Evolutionary conservation across 352 stramenopile species (phyloP), one percentile per base, ranked within the genome.

Genomic region (Phytophthora hybrid): DNA sequence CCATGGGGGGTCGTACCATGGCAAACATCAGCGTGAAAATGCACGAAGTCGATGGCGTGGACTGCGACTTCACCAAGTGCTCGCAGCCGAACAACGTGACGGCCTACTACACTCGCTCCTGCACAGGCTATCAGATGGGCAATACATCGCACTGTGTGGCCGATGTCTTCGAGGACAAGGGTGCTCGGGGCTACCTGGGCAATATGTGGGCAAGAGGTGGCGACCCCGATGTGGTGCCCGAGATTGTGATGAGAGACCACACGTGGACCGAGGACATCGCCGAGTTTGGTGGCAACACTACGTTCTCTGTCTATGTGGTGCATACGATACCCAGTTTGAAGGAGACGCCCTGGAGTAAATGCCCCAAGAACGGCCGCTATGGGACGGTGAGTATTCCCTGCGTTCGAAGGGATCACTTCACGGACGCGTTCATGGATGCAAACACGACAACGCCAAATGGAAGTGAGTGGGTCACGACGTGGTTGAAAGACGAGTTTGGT

Each of bases 81-180:
- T 56, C 47, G 0, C 71, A 83, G n/a, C 81, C 74, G 0, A 68
- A 78, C 47, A 51, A 13, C 2, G 21, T 37, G 8, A 31, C 21
- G 1, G 59, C 66, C 3, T 71, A 69, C 62, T 67, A 68, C 56
- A 63, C 66, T 14, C 19, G 69, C 1, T 73, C 49, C 13, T 88
- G 79, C 34, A 76, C 68, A 1, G 79, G 76, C 6, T 55, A 34
- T 0, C 66, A 83, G 39, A 86, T 82, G 70, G 63, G 81, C 23
- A 74, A 59, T 0, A 75, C 74, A 0, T 62, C 71, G 13, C 53
- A 71, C 11, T 84, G 81, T 47, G 74, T 77, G 10, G 66, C 53
- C 16, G 79, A 84, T 16, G 18, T 49, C 1, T 78, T 71, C 21
- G 41, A 71, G 13, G 64, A 71, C 16, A 11, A 39, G 0, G 31